Evolutionary conservation across 441 rosid species (phyloP).

Genomic region (Daphne laureola): DNA sequence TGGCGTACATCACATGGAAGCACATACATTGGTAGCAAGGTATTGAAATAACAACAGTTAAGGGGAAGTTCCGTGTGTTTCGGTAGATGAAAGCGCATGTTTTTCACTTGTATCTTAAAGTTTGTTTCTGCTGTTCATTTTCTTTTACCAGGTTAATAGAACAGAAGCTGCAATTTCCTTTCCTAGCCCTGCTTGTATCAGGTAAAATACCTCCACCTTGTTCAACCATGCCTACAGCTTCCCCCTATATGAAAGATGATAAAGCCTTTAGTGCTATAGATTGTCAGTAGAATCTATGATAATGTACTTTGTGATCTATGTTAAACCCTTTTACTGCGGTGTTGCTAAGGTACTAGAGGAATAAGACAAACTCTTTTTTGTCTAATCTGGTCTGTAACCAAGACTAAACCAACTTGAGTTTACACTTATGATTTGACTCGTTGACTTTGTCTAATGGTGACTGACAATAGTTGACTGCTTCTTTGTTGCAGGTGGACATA

Average conservation of each 20-base stretch:
- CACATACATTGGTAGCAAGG: slow-evolving; percentile 96
- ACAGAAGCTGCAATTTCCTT: slow-evolving; percentile 78
- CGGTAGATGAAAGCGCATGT: slow-evolving; percentile 1
- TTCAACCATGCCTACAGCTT: too few species aligned
- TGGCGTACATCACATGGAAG: slow-evolving; percentile 96
- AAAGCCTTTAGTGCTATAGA: too few species aligned
- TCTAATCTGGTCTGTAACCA: background rate
- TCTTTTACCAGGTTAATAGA: slow-evolving; percentile 49
- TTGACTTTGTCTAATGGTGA: too few species aligned
- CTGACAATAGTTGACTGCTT: too few species aligned
- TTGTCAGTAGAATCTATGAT: too few species aligned
- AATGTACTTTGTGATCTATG: too few species aligned
- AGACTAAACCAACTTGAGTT: background rate
- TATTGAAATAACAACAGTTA: slow-evolving; percentile 15
- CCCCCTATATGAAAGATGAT: too few species aligned
- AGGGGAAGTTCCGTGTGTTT: background rate
- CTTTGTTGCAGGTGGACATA: slow-evolving; percentile 65
- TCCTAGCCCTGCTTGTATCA: slow-evolving; percentile 87
- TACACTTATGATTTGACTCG: too few species aligned
- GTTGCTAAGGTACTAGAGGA: too few species aligned
- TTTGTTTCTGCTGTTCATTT: slow-evolving; percentile 5
- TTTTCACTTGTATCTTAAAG: background rate
- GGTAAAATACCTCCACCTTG: slow-evolving; percentile 30
- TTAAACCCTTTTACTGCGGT: too few species aligned
- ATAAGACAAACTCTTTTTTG: too few species aligned